Percentiles rank a stretch among this genome's conserved stretches.
phyloP scores from a whole-genome alignment of 2,329 filamentous ascomycete genomes.

The Aspergillus novoparasiticus region DNA sequence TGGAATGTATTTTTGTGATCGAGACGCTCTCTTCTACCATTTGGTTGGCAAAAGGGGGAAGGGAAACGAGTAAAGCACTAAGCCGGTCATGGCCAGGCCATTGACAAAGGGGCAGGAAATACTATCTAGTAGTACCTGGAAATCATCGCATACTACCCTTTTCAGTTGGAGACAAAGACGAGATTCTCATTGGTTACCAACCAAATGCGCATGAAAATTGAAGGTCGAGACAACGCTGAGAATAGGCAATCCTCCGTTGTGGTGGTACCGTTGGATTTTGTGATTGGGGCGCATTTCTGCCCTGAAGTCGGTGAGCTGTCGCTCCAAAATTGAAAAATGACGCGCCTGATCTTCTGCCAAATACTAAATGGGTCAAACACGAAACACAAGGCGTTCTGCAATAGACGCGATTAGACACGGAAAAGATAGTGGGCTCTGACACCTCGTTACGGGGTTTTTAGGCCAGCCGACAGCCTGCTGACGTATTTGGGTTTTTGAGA shows the following conservation, averaged over 20 bases:
- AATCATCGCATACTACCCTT: background rate
- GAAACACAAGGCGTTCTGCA: conserved; percentile 2
- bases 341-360: conserved; percentile 6
- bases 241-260: conserved; percentile 2
- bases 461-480: background rate
- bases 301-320: conserved; percentile 5
- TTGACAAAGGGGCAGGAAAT: background rate
- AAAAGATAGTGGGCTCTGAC: conserved; percentile 1
- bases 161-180: too few species aligned
- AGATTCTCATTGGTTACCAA: conserved; percentile 1
- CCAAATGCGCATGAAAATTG: background rate
- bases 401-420: background rate
- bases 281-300: background rate
- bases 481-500: background rate
- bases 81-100: background rate
- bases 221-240: background rate
- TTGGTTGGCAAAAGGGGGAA: background rate
- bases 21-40: background rate
- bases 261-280: background rate
- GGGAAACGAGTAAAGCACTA: background rate
- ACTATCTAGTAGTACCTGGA: background rate
- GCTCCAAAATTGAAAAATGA: conserved; percentile 1
- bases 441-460: background rate
- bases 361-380: background rate
- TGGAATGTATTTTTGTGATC: background rate